These are phyloP conservation scores for Diaporthe citriasiana DNA, from an alignment of 2,329 filamentous ascomycete genomes.

Conservation along the genomic window DNA sequence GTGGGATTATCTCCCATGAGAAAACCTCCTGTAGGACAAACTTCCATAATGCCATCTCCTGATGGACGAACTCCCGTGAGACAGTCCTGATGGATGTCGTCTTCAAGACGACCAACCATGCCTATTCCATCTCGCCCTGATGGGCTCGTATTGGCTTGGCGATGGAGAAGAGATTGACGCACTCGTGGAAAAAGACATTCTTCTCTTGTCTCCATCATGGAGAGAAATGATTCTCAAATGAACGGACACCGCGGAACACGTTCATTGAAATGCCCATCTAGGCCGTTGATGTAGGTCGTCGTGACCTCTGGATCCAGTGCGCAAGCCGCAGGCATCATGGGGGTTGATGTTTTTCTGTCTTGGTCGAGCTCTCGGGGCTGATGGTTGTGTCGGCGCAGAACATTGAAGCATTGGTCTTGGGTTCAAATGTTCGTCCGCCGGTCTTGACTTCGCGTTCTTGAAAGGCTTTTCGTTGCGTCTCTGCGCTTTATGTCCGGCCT, in stretches of 20 bases:
- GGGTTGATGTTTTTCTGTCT: neutral
- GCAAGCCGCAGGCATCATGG: neutral
- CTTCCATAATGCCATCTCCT: neutral
- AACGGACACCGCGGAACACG: neutral
- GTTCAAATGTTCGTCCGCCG: neutral
- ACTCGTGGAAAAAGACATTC: neutral
- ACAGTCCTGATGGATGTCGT: no score
- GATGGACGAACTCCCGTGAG: no score
- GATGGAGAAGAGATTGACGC: neutral
- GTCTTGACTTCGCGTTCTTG: neutral
- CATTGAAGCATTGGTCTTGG: neutral
- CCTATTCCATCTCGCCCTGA: no score
- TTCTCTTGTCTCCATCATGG: neutral
- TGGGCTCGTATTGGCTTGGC: neutral
- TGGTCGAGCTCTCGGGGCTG: no score
- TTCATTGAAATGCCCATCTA: neutral
- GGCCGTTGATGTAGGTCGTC: neutral
- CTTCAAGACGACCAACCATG: no score
- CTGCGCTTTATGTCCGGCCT: neutral
- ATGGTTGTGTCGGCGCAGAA: no score
- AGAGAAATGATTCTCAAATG: neutral
- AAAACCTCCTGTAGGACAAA: neutral
- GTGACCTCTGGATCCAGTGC: neutral
- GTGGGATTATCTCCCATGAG: neutral
- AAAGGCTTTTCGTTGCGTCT: neutral